These are phyloP conservation scores for Phoma sp. DNA, from an alignment of 2,329 filamentous ascomycete genomes.

Conservation along the genomic window DNA sequence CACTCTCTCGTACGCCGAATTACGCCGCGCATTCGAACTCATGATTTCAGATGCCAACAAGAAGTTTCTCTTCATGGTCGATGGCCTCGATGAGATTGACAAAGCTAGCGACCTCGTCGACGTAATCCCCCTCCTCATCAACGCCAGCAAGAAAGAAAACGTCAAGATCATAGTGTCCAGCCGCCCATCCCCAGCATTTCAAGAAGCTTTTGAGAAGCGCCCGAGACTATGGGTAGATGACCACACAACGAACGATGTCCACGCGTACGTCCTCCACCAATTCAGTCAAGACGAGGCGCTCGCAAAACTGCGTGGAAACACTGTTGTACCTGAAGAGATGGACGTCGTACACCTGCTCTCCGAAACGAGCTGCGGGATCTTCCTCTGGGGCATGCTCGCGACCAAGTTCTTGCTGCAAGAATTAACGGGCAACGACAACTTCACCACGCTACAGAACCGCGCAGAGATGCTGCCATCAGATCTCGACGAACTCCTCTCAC, in stretches of 20 bases:
- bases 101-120: conserved; percentile 31
- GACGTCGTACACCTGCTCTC: conserved; percentile 29
- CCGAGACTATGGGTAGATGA: conserved; percentile 32
- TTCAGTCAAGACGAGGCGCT: conserved; percentile 29
- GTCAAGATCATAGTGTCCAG: conserved; percentile 45
- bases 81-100: conserved; percentile 42
- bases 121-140: conserved; percentile 20
- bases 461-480: conserved; percentile 33
- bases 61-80: conserved; percentile 44
- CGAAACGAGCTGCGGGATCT: conserved; percentile 35
- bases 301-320: conserved; percentile 28
- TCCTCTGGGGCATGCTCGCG: conserved; percentile 37
- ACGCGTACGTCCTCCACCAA: conserved; percentile 22
- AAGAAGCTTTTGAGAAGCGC: conserved; percentile 31
- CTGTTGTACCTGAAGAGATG: conserved; percentile 29
- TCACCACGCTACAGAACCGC: conserved; percentile 29
- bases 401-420: conserved; percentile 31
- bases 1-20: conserved; percentile 27
- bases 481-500: conserved; percentile 32
- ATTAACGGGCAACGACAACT: conserved; percentile 28
- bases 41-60: conserved; percentile 36
- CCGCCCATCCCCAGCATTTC: conserved; percentile 27
- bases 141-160: conserved; percentile 30
- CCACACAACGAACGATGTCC: conserved; percentile 29
- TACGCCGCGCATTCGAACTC: conserved; percentile 33